These are phyloP conservation scores for Leccinum ochraceum DNA, from an alignment of 768 basidiomycete genomes.

Conservation along the genomic window DNA sequence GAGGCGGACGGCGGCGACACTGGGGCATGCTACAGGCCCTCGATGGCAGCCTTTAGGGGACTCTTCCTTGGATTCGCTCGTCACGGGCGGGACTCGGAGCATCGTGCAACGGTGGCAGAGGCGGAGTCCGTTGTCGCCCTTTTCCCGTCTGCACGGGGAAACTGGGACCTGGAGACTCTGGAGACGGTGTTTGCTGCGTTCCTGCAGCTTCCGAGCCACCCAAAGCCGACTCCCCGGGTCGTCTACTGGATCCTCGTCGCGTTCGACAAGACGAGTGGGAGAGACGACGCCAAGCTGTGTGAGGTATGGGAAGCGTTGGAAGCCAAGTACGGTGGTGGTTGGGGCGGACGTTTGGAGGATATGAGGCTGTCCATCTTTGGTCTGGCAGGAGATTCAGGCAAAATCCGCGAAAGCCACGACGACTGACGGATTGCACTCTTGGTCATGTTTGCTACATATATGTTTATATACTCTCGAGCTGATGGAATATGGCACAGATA, in stretches of 20 bases:
- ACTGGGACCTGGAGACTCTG: slow-evolving; percentile 63
- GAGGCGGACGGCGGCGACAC: slow-evolving; percentile 32
- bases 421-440: neutral
- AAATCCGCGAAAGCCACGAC: neutral
- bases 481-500: neutral
- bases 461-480: neutral
- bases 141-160: slow-evolving; percentile 9
- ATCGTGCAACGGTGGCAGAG: slow-evolving; percentile 1
- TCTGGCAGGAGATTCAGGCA: slow-evolving; percentile 1
- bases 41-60: slow-evolving; percentile 59
- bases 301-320: slow-evolving; percentile 59
- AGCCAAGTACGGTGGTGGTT: slow-evolving; percentile 47
- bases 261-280: slow-evolving; percentile 58
- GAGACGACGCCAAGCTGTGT: slow-evolving; percentile 51
- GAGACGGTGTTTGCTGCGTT: slow-evolving; percentile 60
- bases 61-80: slow-evolving; percentile 76
- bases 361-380: slow-evolving; percentile 44
- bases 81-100: slow-evolving; percentile 43
- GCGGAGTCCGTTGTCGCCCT: slow-evolving; percentile 7
- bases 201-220: slow-evolving; percentile 50
- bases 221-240: slow-evolving; percentile 44
- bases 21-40: slow-evolving; percentile 41
- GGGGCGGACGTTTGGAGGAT: slow-evolving; percentile 45
- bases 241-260: slow-evolving; percentile 72
- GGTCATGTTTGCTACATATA: neutral